Evolutionary conservation across 179 eudicot genomes (phyloP), one percentile per base, ranked within the genome.

Genomic region (Kewa caespitosa): DNA sequence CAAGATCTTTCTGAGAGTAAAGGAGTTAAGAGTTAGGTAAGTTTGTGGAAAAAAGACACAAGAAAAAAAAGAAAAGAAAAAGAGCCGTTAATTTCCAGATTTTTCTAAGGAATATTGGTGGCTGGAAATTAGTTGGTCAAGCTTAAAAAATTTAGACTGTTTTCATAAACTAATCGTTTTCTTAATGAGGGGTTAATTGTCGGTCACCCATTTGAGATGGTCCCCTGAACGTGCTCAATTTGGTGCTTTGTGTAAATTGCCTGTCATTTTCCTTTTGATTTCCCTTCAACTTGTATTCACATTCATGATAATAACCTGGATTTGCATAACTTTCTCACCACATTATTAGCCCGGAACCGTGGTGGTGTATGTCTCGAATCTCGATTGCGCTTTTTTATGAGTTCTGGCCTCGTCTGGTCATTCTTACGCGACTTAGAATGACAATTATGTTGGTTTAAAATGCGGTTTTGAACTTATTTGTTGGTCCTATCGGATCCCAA

Each of bases 171-270:
- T 30, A n/a, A n/a, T n/a, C n/a, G n/a, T n/a, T n/a, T n/a, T n/a
- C n/a, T n/a, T n/a, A n/a, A n/a, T n/a, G n/a, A n/a, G n/a, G n/a
- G 43, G 75, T 52, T 64, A 57, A 36, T 59, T 81, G 81, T 81
- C 75, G 75, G 78, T 81, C 81, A 73, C 39, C 68, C 11, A 10
- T 74, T n/a, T 42, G 50, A 62, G 38, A 20, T 37, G 68, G 70
- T 68, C 69, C 75, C 65, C 28, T 69, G 8, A 59, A 67, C 46
- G 48, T 68, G 54, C 74, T 59, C 54, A 41, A 32, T 60, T 67
- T 74, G 64, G 62, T 74, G 54, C 38, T 38, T n/a, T 11, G 6
- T 66, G 3, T 57, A 20, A 60, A 28, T 23, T 30, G 17, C 1
- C 15, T 8, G 37, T 66, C 36, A 46, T 5, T 61, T 69, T 46